Evolutionary conservation across 306 rosid species (phyloP).

Genomic region (Psophocarpus tetragonolobus): DNA sequence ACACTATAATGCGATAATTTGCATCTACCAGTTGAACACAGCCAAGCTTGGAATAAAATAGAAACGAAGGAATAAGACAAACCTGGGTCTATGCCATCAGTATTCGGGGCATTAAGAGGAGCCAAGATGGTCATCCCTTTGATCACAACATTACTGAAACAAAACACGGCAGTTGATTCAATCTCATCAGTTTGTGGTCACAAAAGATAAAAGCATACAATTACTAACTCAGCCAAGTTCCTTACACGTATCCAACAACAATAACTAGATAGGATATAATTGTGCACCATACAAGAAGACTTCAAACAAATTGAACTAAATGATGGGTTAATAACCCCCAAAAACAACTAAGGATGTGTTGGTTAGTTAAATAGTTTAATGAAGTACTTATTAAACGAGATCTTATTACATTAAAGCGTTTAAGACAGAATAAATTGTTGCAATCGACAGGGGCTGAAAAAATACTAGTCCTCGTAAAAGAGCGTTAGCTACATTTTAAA

Average conservation of each 20-base stretch:
- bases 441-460: background rate
- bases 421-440: background rate
- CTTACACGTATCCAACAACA: background rate
- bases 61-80: conserved; percentile 15
- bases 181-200: conserved; percentile 11
- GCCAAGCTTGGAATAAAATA: background rate
- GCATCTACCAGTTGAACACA: background rate
- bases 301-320: background rate
- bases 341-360: background rate
- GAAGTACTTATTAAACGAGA: background rate
- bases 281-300: background rate
- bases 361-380: background rate
- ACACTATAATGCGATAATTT: background rate
- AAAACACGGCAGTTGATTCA: conserved; percentile 14
- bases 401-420: background rate
- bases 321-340: background rate
- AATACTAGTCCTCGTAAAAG: background rate
- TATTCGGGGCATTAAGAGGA: conserved; percentile 94
- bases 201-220: conserved; percentile 6
- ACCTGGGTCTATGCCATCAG: conserved; percentile 98
- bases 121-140: conserved; percentile 95
- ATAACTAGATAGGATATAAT: background rate
- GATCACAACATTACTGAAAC: conserved; percentile 87
- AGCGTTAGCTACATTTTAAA: too few species aligned
- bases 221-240: background rate